Percentiles rank a stretch among this genome's conserved stretches.
Evolutionary conservation across 257 asterid genomes (phyloP).

Genomic region (Gentiana macrophylla): DNA sequence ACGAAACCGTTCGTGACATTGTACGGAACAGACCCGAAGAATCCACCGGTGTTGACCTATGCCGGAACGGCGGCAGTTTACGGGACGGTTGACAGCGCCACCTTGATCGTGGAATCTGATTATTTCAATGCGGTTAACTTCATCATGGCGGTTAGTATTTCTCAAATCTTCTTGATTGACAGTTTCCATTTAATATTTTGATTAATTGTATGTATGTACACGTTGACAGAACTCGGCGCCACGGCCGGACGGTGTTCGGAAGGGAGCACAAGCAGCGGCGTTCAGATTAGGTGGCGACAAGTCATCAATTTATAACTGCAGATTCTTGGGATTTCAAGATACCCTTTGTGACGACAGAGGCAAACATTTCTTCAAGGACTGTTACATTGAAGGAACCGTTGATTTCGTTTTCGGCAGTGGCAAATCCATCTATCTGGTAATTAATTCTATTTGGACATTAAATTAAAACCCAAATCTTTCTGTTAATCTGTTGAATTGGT

Average conservation of each 20-base stretch:
- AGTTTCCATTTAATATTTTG: too few species aligned
- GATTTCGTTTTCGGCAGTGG: slow-evolving; percentile 83
- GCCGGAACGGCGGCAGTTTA: slow-evolving; percentile 44
- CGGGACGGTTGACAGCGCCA: slow-evolving; percentile 55
- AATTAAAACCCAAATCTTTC: not conserved
- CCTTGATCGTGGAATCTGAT: slow-evolving; percentile 40
- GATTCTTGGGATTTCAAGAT: slow-evolving; percentile 62
- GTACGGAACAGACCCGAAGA: slow-evolving; percentile 36
- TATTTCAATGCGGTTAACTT: slow-evolving; percentile 51
- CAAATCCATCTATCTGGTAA: slow-evolving; percentile 49
- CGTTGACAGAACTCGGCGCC: slow-evolving; percentile 54
- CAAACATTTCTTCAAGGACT: slow-evolving; percentile 61
- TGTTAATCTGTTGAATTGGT: too few species aligned
- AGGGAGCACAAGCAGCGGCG: slow-evolving; percentile 51
- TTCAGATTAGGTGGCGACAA: slow-evolving; percentile 41
- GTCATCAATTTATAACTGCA: slow-evolving; percentile 51
- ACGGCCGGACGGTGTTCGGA: slow-evolving; percentile 34
- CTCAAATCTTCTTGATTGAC: not conserved
- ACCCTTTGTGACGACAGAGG: slow-evolving; percentile 64
- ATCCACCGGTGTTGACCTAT: slow-evolving; percentile 27
- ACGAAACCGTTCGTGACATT: slow-evolving; percentile 45
- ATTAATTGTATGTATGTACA: too few species aligned
- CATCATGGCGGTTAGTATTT: slow-evolving; percentile 43
- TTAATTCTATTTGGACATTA: not conserved
- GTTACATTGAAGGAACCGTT: slow-evolving; percentile 78